Evolutionary conservation across 352 stramenopile genomes (phyloP), one percentile per base, ranked within the genome.

Genomic region (Blastocystis sp.): DNA sequence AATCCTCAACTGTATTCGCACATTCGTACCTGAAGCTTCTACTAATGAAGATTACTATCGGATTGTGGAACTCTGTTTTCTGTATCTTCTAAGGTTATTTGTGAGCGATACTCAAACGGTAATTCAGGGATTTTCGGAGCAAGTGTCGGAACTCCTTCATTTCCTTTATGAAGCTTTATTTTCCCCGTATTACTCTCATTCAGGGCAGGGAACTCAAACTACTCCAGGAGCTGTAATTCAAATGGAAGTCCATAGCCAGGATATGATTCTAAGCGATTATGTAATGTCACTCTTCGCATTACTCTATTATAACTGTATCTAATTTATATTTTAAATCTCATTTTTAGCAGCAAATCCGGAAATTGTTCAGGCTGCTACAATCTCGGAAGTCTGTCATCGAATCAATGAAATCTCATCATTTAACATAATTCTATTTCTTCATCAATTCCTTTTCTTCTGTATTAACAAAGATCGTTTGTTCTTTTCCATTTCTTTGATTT

Each of bases 221-320:
- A 11, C 48, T 24, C 15, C 73, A 22, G 13, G 22, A 33, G 17
- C 24, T 22, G 27, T 30, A 19, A 51, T 84, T 42, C 30, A 37
- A 22, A 30, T 60, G 51, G 53, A 84, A 30, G 27, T 84, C 13
- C 73, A 84, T 42, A 27, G 30, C n/a, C 48, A 66, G 11, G 53
- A 68, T 22, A 84, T 44, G 22, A 56, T 66, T 30, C 51, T 84
- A 19, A 84, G 51, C 22, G 51, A 84, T 56, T 84, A 84, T 27
- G 73, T 84, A 2, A 84, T 84, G 73, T 48, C 73, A 22, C 73
- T 84, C 48, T 84, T 84, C 73, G 51, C 48, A n/a, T 37, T 84
- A 22, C 22, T 84, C 5, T 84, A 57, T 35, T 84, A 84, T 24
- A 84, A 84, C 51, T 44, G 73, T 84, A 69, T n/a, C 53, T 19